phyloP scores from a whole-genome alignment of 352 stramenopile species.

The Ochromonadaceae sp. region DNA sequence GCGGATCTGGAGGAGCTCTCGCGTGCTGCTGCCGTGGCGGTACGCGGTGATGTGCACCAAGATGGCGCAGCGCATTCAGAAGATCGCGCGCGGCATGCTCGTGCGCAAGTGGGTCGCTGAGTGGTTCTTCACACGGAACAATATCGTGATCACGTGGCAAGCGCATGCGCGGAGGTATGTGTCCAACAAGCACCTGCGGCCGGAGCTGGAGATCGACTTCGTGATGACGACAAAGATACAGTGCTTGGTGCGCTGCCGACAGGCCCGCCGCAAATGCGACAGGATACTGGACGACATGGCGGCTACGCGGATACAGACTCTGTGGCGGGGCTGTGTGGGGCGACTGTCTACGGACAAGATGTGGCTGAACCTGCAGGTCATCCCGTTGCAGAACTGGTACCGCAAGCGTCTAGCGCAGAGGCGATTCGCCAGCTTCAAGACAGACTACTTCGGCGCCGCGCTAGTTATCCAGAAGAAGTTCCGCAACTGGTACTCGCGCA shows the following conservation, averaged over 20 bases:
- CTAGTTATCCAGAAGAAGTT: conserved; percentile 1
- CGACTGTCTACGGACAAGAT: not conserved
- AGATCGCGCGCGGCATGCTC: not conserved
- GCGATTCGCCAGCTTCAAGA: not conserved
- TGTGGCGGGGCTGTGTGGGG: not conserved
- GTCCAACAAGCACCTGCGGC: not conserved
- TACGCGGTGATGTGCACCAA: not conserved
- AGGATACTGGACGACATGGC: not conserved
- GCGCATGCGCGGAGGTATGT: not conserved
- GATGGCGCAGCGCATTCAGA: not conserved
- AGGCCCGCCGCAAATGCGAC: not conserved
- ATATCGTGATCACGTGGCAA: not conserved
- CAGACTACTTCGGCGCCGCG: not conserved
- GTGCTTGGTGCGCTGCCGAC: not conserved
- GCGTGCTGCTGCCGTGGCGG: not conserved
- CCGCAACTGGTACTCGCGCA: not conserved
- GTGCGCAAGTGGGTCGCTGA: not conserved
- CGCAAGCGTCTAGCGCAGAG: not conserved
- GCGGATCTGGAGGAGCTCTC: not conserved
- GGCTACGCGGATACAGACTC: not conserved
- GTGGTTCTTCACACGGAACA: not conserved
- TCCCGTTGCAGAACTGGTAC: not conserved
- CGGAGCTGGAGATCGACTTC: not conserved
- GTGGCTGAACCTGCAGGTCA: not conserved
- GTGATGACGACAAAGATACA: not conserved